phyloP scores from a whole-genome alignment of 176 grass and related monocot genomes.

The Rhipidocladum racemiflorum region DNA sequence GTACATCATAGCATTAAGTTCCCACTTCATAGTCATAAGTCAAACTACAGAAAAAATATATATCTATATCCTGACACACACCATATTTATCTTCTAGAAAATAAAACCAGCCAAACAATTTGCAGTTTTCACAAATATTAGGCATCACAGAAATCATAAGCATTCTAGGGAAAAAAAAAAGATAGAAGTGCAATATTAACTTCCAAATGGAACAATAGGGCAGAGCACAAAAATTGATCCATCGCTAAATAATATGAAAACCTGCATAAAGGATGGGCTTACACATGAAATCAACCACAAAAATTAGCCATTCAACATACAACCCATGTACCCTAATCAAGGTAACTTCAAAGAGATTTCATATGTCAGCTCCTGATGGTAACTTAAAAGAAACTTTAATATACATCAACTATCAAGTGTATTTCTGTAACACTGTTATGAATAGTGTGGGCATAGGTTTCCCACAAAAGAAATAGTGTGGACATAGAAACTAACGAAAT shows the following conservation, averaged over 20 bases:
- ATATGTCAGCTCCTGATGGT: not conserved
- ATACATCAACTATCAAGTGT: not conserved
- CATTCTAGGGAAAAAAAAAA: not conserved
- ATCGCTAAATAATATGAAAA: conserved; percentile 91
- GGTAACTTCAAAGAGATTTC: not conserved
- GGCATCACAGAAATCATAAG: conserved; percentile 1
- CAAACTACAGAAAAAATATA: not conserved
- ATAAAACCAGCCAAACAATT: not conserved
- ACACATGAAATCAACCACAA: conserved; percentile 32
- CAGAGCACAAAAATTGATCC: conserved; percentile 88
- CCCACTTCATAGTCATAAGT: no score
- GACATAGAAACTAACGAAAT: not conserved
- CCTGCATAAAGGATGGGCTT: conserved; percentile 44
- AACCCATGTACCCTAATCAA: conserved; percentile 2
- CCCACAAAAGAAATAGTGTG: not conserved
- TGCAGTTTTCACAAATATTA: conserved; percentile 29
- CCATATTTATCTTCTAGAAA: not conserved
- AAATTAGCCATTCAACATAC: not conserved
- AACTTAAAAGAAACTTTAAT: conserved; percentile 23
- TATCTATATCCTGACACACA: not conserved
- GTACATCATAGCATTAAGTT: not conserved
- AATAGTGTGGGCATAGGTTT: not conserved
- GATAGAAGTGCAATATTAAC: conserved; percentile 38
- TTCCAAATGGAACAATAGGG: conserved; percentile 97
- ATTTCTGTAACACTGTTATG: not conserved